phyloP scores from a whole-genome alignment of 306 rosid genomes.

The Casuarina cunninghamiana region DNA sequence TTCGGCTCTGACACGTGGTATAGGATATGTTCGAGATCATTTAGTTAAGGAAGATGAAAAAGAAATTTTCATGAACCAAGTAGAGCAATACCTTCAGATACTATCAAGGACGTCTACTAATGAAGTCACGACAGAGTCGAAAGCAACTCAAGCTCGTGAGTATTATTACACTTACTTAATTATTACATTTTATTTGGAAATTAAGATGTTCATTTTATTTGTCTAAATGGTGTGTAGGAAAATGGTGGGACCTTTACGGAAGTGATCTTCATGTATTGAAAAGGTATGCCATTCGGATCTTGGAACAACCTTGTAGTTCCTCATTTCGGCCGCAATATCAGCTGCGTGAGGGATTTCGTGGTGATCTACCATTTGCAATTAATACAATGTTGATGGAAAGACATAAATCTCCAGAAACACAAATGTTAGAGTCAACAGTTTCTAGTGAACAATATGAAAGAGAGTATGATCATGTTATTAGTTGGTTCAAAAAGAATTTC shows the following conservation, averaged over 20 bases:
- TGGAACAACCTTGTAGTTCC: conserved; percentile 3
- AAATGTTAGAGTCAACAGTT: background rate
- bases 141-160: background rate
- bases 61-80: background rate
- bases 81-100: background rate
- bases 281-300: background rate
- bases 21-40: background rate
- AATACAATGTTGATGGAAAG: background rate
- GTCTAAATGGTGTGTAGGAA: background rate
- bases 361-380: background rate
- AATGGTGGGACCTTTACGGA: conserved; percentile 6
- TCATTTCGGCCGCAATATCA: background rate
- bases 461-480: no score
- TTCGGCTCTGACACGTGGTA: background rate
- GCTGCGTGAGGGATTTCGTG: no score
- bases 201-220: background rate
- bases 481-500: no score
- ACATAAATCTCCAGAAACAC: background rate
- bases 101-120: background rate
- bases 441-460: no score
- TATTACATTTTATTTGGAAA: no score
- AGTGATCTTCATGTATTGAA: background rate
- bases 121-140: background rate
- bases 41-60: background rate
- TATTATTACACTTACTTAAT: no score